Conservation (phyloP, 1,284 basidiomycete genomes). For the Puccinia hordei region DNA sequence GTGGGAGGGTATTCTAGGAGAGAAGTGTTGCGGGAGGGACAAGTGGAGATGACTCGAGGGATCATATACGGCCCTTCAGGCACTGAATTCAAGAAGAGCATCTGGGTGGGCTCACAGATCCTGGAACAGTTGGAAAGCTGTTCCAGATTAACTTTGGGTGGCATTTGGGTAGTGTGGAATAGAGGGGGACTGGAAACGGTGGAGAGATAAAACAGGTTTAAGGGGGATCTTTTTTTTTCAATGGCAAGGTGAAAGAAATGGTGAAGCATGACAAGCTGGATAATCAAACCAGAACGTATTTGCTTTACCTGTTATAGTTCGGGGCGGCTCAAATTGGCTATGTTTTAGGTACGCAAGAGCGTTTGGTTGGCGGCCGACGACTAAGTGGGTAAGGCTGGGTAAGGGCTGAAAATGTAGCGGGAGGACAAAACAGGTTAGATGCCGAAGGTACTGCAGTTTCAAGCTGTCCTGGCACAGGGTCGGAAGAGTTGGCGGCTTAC, state of each 20-base stretch:
- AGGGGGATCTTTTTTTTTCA: not conserved
- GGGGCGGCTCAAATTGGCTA: not conserved
- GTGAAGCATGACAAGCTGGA: not conserved
- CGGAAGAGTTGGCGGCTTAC: not conserved
- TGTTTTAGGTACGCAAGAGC: conserved; percentile 20
- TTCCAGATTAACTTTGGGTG: conserved; percentile 11
- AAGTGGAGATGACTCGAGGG: not conserved
- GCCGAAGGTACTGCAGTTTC: conserved; percentile 28
- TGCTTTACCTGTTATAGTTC: conserved; percentile 32
- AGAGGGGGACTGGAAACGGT: not conserved
- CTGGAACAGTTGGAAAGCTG: not conserved
- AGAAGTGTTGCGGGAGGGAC: too few species aligned
- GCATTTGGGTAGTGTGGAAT: not conserved
- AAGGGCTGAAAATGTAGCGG: not conserved
- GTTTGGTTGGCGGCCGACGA: conserved; percentile 15
- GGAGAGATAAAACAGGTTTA: conserved; percentile 21
- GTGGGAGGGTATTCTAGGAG: too few species aligned
- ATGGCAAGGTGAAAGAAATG: conserved; percentile 28
- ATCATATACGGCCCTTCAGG: not conserved
- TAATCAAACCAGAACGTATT: conserved; percentile 15
- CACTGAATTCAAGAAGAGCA: not conserved
- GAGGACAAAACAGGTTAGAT: conserved; percentile 24
- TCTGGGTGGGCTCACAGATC: not conserved
- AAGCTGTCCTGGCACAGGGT: not conserved
- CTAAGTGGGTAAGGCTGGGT: conserved; percentile 9